Evolutionary conservation across 257 asterid genomes (phyloP).

Genomic region (Solanum boliviense): DNA sequence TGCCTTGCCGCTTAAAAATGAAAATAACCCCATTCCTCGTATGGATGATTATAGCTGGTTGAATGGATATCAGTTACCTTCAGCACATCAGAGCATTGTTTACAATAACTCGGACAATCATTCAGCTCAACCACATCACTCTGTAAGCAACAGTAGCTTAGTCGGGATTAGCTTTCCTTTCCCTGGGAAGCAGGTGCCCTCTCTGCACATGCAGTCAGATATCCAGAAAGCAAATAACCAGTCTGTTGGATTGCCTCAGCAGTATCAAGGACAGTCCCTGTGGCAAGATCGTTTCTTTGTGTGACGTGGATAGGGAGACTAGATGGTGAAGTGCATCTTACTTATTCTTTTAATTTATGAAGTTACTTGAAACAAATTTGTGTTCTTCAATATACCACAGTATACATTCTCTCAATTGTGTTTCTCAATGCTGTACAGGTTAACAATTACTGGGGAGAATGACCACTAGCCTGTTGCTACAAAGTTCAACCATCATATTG

Average conservation of each 20-base stretch:
- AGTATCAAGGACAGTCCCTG: constrained; percentile 68
- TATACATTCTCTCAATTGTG: background rate
- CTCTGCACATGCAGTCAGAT: constrained; percentile 38
- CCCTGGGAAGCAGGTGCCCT: constrained; percentile 68
- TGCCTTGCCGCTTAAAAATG: constrained; percentile 29
- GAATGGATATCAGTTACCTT: constrained; percentile 62
- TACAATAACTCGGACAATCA: constrained; percentile 32
- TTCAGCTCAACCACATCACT: constrained; percentile 24
- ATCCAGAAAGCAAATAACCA: constrained; percentile 53
- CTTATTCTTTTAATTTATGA: background rate
- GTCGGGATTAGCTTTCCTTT: constrained; percentile 60
- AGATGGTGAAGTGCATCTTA: constrained; percentile 32
- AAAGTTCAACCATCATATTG: constrained; percentile 51
- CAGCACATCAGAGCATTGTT: constrained; percentile 48
- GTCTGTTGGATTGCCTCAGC: constrained; percentile 41
- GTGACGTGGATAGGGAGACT: constrained; percentile 47
- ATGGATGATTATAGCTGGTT: constrained; percentile 91
- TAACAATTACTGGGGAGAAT: constrained; percentile 29
- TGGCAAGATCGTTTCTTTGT: constrained; percentile 69
- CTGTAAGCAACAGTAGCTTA: constrained; percentile 29
- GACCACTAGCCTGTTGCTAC: constrained; percentile 43
- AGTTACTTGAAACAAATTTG: background rate
- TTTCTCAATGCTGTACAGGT: background rate
- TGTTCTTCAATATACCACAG: background rate
- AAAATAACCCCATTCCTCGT: constrained; percentile 21